Evolutionary conservation across 2,329 filamentous ascomycete genomes (phyloP).

Genomic region (Arthrobotrys entomopaga): DNA sequence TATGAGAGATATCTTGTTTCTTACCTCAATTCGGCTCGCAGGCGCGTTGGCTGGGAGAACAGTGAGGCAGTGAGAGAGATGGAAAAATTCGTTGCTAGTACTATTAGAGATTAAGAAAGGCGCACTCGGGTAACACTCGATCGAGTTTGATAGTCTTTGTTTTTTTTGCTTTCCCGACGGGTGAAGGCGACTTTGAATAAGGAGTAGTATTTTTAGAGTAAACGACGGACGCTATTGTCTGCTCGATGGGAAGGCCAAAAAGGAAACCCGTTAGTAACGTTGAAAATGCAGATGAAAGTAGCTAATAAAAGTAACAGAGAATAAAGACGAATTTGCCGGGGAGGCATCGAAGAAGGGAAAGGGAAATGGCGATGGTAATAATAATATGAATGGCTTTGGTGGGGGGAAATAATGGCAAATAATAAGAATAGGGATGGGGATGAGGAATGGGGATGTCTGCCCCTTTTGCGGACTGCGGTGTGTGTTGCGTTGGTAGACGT

Average conservation of each 20-base stretch:
- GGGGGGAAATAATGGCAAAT: constrained; percentile 20
- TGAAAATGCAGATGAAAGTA: constrained; percentile 8
- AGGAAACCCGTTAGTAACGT: constrained; percentile 40
- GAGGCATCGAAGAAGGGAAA: background rate
- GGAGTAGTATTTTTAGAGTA: constrained; percentile 39
- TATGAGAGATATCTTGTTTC: constrained; percentile 34
- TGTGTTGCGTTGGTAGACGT: constrained; percentile 30
- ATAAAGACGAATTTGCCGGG: constrained; percentile 18
- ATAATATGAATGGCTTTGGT: background rate
- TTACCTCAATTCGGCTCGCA: constrained; percentile 53
- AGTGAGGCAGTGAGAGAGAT: constrained; percentile 2
- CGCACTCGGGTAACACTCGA: constrained; percentile 11
- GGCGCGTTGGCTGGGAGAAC: constrained; percentile 38
- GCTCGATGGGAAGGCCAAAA: constrained; percentile 1
- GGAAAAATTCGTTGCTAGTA: constrained; percentile 15
- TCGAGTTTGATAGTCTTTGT: background rate
- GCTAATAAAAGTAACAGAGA: constrained; percentile 4
- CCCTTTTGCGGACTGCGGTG: constrained; percentile 6
- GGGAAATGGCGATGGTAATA: background rate
- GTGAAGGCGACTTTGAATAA: background rate
- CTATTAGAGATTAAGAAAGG: constrained; percentile 48
- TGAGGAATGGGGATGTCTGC: constrained; percentile 12
- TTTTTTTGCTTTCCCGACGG: constrained; percentile 9
- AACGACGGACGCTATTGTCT: constrained; percentile 51
- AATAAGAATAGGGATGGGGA: constrained; percentile 14